phyloP scores from a whole-genome alignment of 129 eudicot species.

The Artemisia argyi region DNA sequence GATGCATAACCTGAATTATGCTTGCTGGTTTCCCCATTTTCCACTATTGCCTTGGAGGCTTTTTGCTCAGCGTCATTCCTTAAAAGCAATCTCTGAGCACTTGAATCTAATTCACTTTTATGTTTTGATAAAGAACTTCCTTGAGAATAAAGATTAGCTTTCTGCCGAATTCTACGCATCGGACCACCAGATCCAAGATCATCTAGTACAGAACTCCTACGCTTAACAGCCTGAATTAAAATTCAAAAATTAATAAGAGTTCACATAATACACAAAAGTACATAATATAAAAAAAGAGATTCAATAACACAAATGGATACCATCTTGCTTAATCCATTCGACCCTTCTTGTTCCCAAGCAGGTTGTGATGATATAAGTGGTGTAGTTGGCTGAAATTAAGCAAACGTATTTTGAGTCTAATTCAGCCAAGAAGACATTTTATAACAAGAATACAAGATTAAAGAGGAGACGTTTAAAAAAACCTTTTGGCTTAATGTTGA shows the following conservation, averaged over 20 bases:
- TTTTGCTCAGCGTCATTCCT: constrained; percentile 30
- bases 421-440: neutral
- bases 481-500: constrained; percentile 41
- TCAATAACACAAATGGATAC: constrained; percentile 21
- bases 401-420: neutral
- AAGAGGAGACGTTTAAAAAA: neutral
- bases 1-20: constrained; percentile 43
- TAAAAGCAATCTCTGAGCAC: constrained; percentile 36
- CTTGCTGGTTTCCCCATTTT: constrained; percentile 35
- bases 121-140: constrained; percentile 30
- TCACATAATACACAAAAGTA: constrained; percentile 1
- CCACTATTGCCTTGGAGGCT: constrained; percentile 30
- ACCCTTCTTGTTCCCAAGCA: constrained; percentile 46
- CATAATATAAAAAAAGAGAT: neutral
- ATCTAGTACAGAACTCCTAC: constrained; percentile 76
- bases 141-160: constrained; percentile 56
- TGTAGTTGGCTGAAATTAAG: constrained; percentile 38
- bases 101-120: constrained; percentile 36
- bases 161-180: constrained; percentile 79
- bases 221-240: constrained; percentile 61
- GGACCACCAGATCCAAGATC: constrained; percentile 87
- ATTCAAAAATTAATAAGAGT: neutral
- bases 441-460: neutral
- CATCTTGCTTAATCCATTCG: constrained; percentile 36
- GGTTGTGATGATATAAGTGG: constrained; percentile 31